Percentiles rank a stretch among this genome's conserved stretches.
These are phyloP conservation scores for Leccinum huronense DNA, from an alignment of 1,284 basidiomycete genomes.

Conservation along the genomic window DNA sequence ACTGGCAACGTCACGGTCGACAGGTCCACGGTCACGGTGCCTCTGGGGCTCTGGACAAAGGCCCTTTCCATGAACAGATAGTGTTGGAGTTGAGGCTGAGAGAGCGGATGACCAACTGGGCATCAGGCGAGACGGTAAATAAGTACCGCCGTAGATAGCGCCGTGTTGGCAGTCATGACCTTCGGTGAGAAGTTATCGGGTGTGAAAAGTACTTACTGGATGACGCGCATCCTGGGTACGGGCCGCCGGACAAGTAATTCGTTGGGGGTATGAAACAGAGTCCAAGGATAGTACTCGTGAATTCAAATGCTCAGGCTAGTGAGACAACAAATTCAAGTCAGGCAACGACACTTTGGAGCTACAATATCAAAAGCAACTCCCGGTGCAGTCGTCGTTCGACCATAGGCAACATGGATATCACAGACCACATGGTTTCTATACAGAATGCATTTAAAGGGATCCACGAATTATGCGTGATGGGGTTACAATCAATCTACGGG, in stretches of 20 bases:
- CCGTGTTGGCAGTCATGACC: too few species aligned
- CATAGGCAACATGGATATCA: conserved; percentile 1
- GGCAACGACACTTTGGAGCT: too few species aligned
- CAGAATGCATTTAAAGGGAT: conserved; percentile 4
- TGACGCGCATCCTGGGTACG: too few species aligned
- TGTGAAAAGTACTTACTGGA: too few species aligned
- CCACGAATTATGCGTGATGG: conserved; percentile 16
- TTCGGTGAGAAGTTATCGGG: not conserved
- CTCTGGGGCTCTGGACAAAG: not conserved
- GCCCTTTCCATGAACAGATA: conserved; percentile 17
- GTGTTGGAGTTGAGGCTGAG: not conserved
- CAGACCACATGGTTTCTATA: conserved; percentile 8
- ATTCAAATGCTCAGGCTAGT: too few species aligned
- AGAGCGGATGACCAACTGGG: not conserved
- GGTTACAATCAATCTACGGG: conserved; percentile 12
- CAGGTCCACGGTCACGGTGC: not conserved
- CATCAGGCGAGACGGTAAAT: not conserved
- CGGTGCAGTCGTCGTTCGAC: too few species aligned
- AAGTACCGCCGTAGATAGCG: too few species aligned
- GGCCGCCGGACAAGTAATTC: too few species aligned
- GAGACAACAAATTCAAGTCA: too few species aligned
- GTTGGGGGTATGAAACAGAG: too few species aligned
- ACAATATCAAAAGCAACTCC: too few species aligned
- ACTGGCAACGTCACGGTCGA: not conserved
- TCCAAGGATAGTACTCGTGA: too few species aligned